Evolutionary conservation across 1,284 basidiomycete genomes (phyloP).

Genomic region (Cryptococcus sp.): DNA sequence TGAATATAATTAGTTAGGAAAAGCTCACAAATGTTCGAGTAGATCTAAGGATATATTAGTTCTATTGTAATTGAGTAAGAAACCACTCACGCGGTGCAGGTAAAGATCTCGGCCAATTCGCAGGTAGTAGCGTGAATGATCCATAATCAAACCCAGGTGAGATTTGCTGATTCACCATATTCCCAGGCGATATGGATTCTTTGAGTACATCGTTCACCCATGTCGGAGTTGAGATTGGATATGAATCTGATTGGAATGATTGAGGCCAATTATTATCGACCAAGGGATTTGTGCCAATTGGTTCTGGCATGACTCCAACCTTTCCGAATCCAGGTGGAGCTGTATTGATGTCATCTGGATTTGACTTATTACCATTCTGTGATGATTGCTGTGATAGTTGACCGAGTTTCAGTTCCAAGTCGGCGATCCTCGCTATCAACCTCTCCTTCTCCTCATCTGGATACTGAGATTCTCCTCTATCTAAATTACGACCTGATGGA

Average conservation of each 20-base stretch:
- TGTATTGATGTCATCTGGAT: no score
- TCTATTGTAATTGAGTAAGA: not conserved
- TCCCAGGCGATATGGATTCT: no score
- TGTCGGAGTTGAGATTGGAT: no score
- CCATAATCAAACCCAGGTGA: slow-evolving; percentile 12
- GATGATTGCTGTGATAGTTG: slow-evolving; percentile 2
- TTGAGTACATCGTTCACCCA: no score
- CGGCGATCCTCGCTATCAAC: slow-evolving; percentile 23
- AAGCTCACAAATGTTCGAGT: slow-evolving; percentile 33
- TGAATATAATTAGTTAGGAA: not conserved
- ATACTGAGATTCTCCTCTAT: slow-evolving; percentile 20
- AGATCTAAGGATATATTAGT: slow-evolving; percentile 19
- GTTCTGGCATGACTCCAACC: not conserved
- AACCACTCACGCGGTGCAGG: slow-evolving; percentile 31
- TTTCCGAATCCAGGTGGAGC: not conserved
- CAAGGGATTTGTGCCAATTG: not conserved
- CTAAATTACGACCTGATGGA: slow-evolving; percentile 5
- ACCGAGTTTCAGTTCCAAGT: not conserved
- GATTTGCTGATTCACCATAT: no score
- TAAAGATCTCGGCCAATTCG: slow-evolving; percentile 38
- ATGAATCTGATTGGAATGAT: no score
- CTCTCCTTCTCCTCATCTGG: slow-evolving; percentile 27
- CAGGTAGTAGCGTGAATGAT: slow-evolving; percentile 31
- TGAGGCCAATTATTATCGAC: no score
- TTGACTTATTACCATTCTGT: not conserved